Conservation (phyloP, 805 yeast genomes). For the Monosporozyma yasuniensis region DNA sequence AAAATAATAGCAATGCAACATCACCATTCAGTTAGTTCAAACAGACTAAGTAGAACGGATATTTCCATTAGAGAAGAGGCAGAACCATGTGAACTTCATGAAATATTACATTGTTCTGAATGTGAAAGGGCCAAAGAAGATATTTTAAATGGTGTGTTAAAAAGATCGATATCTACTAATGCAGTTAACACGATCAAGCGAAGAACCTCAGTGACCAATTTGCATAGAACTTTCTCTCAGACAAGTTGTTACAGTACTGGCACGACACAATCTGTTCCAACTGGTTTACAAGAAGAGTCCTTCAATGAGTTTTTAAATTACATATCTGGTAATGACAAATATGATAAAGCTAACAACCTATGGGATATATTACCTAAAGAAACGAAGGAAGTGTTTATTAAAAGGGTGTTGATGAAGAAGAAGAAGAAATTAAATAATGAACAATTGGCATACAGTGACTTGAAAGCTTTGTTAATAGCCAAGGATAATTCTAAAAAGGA, state of each 20-base stretch:
- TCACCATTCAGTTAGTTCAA: not conserved
- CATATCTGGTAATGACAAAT: slow-evolving; percentile 3
- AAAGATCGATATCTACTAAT: slow-evolving; percentile 12
- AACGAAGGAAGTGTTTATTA: slow-evolving; percentile 7
- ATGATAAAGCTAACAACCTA: slow-evolving; percentile 1
- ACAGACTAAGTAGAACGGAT: not conserved
- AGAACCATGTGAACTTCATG: slow-evolving; percentile 12
- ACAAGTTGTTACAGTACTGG: slow-evolving; percentile 12
- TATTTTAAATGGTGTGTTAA: slow-evolving; percentile 4
- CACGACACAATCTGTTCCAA: slow-evolving; percentile 4
- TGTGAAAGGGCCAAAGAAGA: slow-evolving; percentile 3
- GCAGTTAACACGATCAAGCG: slow-evolving; percentile 7
- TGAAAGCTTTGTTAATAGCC: not conserved
- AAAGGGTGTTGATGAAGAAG: slow-evolving; percentile 5
- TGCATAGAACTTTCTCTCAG: slow-evolving; percentile 10
- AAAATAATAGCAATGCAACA: not conserved
- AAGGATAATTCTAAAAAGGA: not conserved
- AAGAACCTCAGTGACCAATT: slow-evolving; percentile 3
- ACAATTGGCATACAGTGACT: slow-evolving; percentile 1
- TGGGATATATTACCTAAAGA: slow-evolving; percentile 10
- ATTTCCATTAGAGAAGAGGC: slow-evolving; percentile 9
- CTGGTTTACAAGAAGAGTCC: slow-evolving; percentile 3
- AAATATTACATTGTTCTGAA: slow-evolving; percentile 3
- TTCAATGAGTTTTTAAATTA: slow-evolving; percentile 8
- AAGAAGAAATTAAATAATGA: not conserved